phyloP scores from a whole-genome alignment of 192 early-diverging fungal species.

The Funneliformis geosporum region DNA sequence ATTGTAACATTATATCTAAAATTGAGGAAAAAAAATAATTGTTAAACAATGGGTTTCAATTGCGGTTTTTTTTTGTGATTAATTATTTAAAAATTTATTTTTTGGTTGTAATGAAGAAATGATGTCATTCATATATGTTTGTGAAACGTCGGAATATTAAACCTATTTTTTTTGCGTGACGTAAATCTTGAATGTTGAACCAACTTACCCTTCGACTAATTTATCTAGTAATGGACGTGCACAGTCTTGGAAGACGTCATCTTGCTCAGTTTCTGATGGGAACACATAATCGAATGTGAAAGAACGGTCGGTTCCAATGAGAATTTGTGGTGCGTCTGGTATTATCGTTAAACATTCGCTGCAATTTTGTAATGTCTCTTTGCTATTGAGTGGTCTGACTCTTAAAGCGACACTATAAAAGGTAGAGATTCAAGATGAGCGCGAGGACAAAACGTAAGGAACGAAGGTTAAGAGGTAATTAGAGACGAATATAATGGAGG shows the following conservation, averaged over 20 bases:
- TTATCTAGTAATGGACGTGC: constrained; percentile 63
- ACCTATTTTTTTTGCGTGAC: background rate
- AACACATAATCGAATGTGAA: constrained; percentile 77
- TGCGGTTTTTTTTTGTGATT: too few relatives aligned
- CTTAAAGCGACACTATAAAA: constrained; percentile 70
- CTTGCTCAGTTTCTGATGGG: constrained; percentile 53
- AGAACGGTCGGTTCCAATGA: constrained; percentile 62
- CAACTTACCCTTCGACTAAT: constrained; percentile 70
- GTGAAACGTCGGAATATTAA: background rate
- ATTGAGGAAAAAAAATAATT: background rate
- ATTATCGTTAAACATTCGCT: constrained; percentile 61
- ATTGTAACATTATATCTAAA: constrained; percentile 91
- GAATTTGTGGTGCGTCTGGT: constrained; percentile 62
- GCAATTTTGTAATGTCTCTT: constrained; percentile 68
- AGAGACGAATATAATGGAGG: background rate
- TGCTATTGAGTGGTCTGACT: constrained; percentile 73
- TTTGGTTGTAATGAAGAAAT: background rate
- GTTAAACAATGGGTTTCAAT: too few relatives aligned
- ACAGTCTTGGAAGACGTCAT: constrained; percentile 57
- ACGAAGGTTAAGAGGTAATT: background rate
- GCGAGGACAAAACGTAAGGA: background rate
- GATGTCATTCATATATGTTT: background rate
- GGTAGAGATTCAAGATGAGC: background rate
- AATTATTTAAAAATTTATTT: too few relatives aligned
- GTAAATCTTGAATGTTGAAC: background rate